Base-by-base conservation (phyloP, 2,329 filamentous ascomycete species). In the Diaporthe nobilis region DNA sequence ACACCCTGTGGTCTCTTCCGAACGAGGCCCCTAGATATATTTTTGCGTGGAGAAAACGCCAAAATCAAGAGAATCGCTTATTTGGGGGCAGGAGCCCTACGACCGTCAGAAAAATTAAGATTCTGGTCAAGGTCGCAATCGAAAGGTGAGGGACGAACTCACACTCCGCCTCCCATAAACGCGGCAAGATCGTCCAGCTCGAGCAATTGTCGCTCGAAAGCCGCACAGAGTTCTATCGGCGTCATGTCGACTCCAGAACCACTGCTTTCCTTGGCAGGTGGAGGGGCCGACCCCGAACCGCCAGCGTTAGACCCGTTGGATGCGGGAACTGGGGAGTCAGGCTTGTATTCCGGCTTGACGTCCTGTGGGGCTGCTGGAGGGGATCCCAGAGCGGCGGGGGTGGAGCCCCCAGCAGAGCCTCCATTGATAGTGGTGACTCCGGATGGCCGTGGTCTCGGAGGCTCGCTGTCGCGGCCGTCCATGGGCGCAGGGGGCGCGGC, bases 151-250 rank as follows among this genome's bases (percentile, higher is more conserved):
- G 74, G 58, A 65, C 44, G 67, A 58, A 81, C 80, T 83, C 81
- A 92, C 77, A 92, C 90, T 76, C 90, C 90, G 28, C 90, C 90
- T 28, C 90, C 90, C 90, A 92, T 92, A 72, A 92, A 91, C 3
- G 90, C 90, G 44, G 90, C 90, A 15, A 92, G 86, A 79, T 92
- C 90, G 77, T 92, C 90, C 9, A 92, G 84, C 80, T 92, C 90
- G 15, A 92, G 84, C 1, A 92, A 85, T 81, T 92, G 90, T 44
- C 89, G 85, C 83, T 92, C 90, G 79, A 92, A 92, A 0, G 90
- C 90, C 20, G 85, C 83, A 79, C 90, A 92, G 22, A 92, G 84
- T 80, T 92, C 90, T 7, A 87, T 86, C 0, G 89, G 88, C 3
- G 89, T 91, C 89, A 92, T 92, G 77, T 92, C 90, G 4, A 83